A percentile compares a stretch with the other conserved stretches of the same genome.
Evolutionary conservation across 495 filamentous ascomycete genomes (phyloP).

Genomic region (Hypoxylon perforatum): DNA sequence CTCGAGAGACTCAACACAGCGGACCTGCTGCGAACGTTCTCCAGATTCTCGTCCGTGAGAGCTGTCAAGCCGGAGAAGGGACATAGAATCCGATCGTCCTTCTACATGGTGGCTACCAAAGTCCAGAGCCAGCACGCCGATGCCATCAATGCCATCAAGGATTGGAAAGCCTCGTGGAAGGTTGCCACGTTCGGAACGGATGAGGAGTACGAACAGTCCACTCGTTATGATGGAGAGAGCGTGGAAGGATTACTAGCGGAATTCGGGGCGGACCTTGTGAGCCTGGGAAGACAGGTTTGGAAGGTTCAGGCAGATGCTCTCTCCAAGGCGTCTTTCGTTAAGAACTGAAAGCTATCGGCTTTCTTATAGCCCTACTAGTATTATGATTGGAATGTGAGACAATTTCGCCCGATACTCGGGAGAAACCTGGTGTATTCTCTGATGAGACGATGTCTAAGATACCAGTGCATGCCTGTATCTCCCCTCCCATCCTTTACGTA

Average conservation of each 20-base stretch:
- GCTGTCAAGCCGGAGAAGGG: constrained; percentile 59
- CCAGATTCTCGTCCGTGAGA: constrained; percentile 55
- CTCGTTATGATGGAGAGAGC: constrained; percentile 15
- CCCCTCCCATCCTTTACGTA: no score
- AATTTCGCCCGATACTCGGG: no score
- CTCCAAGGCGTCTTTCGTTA: constrained; percentile 49
- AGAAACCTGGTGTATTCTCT: no score
- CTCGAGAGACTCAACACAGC: constrained; percentile 56
- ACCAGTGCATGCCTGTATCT: no score
- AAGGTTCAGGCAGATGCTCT: constrained; percentile 56
- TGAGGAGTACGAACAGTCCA: constrained; percentile 35
- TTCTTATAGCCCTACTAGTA: no score
- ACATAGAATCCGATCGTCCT: constrained; percentile 61
- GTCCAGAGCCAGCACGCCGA: constrained; percentile 49
- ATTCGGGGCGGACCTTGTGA: constrained; percentile 54
- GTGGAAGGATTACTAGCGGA: constrained; percentile 51
- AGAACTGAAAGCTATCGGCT: background rate
- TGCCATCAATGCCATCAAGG: constrained; percentile 51
- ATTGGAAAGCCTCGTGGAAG: constrained; percentile 59
- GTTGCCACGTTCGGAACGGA: constrained; percentile 58
- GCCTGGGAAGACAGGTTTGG: constrained; percentile 52
- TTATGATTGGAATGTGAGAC: no score
- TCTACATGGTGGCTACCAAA: constrained; percentile 66
- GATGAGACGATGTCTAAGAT: no score
- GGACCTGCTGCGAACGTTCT: constrained; percentile 55